Evolutionary conservation across 2,329 filamentous ascomycete genomes (phyloP), one percentile per base, ranked within the genome.

Genomic region (Neofusicoccum sp.): DNA sequence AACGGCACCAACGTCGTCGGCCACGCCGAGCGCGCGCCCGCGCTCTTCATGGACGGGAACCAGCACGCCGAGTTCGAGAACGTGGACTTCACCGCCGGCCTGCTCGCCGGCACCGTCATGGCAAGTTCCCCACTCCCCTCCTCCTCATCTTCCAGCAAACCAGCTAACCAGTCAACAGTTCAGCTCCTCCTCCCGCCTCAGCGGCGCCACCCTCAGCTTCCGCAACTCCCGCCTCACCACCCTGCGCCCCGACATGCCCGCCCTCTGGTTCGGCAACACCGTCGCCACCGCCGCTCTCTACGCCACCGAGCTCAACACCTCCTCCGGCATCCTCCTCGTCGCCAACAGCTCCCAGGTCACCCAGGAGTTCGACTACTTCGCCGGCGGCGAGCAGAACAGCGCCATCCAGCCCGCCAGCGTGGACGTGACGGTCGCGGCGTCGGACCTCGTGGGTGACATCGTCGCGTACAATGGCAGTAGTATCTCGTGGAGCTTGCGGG

Each of bases 311-410:
- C 31, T 71, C 6, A 62, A 62, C 16, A 68, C 66, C 2, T 45
- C 51, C 0, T 65, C 61, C 1, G 69, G 67, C 1, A 57, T 71
- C 4, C 63, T 73, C 1, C 64, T 69, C 1, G 63, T 70, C 12
- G 68, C 68, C 3, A 70, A 69, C 40, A 64, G 49, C 28, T 68
- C 65, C 1, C 68, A 73, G 51, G 64, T 74, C 24, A 73, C 71
- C 1, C 71, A 73, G 57, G 71, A 71, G 41, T 74, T 74, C 48
- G 66, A 70, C 48, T 68, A 71, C 47, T 74, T 71, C 33, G 72
- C 69, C 4, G 65, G 63, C 3, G 72, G 69, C 30, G 56, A 62
- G 1, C 66, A 74, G 26, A 71, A 73, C 34, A 40, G 60, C 8
- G 63, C 48, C 20, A 64, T 73, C 6, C 41, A 47, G 3, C 71